Evolutionary conservation across 1,284 basidiomycete species (phyloP).

Genomic region (Malassezia obtusa): DNA sequence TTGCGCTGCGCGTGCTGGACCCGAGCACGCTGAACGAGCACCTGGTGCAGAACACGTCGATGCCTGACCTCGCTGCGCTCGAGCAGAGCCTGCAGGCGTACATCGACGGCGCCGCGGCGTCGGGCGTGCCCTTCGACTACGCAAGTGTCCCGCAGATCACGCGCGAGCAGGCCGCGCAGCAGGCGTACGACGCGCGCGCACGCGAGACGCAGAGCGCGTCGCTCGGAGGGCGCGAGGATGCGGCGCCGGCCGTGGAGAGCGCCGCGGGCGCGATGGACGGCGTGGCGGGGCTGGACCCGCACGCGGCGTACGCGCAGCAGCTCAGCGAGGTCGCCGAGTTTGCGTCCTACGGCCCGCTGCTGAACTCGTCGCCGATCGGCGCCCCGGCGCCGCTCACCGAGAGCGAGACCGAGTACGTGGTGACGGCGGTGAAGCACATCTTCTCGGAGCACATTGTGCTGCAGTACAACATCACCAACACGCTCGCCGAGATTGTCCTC

Average conservation of each 20-base stretch:
- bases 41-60: conserved; percentile 77
- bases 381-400: conserved; percentile 68
- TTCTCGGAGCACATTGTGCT: conserved; percentile 84
- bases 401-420: conserved; percentile 95
- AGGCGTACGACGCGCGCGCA: conserved; percentile 52
- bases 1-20: conserved; percentile 68
- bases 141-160: conserved; percentile 31
- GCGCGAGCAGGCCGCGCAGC: conserved; percentile 3
- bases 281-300: conserved; percentile 8
- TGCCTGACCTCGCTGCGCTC: conserved; percentile 38
- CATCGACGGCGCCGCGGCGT: conserved; percentile 24
- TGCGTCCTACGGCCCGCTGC: conserved; percentile 69
- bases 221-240: background rate
- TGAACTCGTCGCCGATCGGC: conserved; percentile 74
- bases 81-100: conserved; percentile 36
- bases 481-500: conserved; percentile 91
- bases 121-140: conserved; percentile 31
- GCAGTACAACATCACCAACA: conserved; percentile 95
- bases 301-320: conserved; percentile 67
- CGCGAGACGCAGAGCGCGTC: background rate
- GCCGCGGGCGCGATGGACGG: background rate
- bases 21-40: conserved; percentile 69
- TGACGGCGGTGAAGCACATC: conserved; percentile 89
- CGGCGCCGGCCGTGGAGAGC: background rate
- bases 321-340: conserved; percentile 79